Percentiles rank a stretch among this genome's conserved stretches.
Evolutionary conservation across 179 eudicot species (phyloP).

Genomic region (Amaranthus tricolor): DNA sequence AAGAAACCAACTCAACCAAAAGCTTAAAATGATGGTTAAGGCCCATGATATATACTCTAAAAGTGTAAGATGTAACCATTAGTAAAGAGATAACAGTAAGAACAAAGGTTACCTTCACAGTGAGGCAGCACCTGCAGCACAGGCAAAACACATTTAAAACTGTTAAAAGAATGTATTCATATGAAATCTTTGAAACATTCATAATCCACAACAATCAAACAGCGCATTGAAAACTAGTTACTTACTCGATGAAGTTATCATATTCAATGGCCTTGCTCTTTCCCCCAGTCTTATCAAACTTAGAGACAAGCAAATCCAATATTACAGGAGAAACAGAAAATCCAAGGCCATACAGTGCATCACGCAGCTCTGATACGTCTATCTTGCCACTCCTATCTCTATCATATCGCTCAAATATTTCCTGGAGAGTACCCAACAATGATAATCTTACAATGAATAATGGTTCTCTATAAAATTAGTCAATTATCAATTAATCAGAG

Average conservation of each 20-base stretch:
- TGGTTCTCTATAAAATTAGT: background rate
- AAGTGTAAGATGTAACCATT: background rate
- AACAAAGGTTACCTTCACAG: constrained; percentile 48
- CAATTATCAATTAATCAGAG: background rate
- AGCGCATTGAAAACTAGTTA: background rate
- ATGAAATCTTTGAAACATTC: background rate
- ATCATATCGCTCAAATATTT: constrained; percentile 74
- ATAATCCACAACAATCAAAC: too few relatives aligned
- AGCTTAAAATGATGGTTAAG: too few relatives aligned
- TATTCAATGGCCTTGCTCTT: constrained; percentile 69
- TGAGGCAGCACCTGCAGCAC: constrained; percentile 67
- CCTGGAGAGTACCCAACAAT: constrained; percentile 27
- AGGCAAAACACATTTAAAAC: constrained; percentile 9
- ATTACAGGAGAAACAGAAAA: constrained; percentile 66
- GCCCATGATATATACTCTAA: background rate
- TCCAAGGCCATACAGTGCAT: constrained; percentile 77
- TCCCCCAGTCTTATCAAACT: constrained; percentile 83
- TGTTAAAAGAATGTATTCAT: constrained; percentile 3
- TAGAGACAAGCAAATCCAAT: constrained; percentile 77
- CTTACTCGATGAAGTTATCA: constrained; percentile 93
- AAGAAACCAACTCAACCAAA: too few relatives aligned
- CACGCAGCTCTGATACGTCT: constrained; percentile 66
- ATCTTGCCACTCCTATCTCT: constrained; percentile 84
- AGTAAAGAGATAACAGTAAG: background rate
- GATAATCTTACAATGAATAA: background rate